phyloP scores from a whole-genome alignment of 2,329 filamentous ascomycete species.

The Reticulascus tulasneorum region DNA sequence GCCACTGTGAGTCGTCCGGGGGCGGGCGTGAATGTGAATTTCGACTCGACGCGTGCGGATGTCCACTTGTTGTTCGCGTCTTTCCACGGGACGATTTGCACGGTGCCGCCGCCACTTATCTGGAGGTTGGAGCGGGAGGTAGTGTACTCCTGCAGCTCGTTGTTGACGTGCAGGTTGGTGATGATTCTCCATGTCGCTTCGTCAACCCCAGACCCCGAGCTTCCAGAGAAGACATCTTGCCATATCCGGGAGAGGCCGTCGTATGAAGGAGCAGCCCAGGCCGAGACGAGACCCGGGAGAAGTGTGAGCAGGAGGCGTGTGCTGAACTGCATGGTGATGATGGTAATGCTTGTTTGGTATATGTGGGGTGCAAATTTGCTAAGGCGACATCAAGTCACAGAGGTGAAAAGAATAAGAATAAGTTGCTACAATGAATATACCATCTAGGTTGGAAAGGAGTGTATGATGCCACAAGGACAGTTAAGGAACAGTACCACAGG shows the following conservation, averaged over 20 bases:
- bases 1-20: slow-evolving; percentile 36
- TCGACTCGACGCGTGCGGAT: slow-evolving; percentile 46
- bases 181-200: slow-evolving; percentile 40
- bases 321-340: slow-evolving; percentile 6
- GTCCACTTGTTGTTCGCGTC: slow-evolving; percentile 39
- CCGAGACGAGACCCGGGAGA: slow-evolving; percentile 27
- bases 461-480: no score
- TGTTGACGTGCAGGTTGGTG: slow-evolving; percentile 42
- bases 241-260: slow-evolving; percentile 34
- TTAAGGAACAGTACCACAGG: no score
- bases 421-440: not conserved
- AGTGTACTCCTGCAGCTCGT: slow-evolving; percentile 45
- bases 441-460: not conserved
- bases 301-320: slow-evolving; percentile 13
- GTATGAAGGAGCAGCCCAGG: slow-evolving; percentile 34
- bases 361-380: not conserved
- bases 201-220: slow-evolving; percentile 26
- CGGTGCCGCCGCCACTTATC: slow-evolving; percentile 44
- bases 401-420: not conserved
- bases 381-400: no score
- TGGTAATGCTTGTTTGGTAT: not conserved
- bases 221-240: slow-evolving; percentile 39
- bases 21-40: slow-evolving; percentile 39
- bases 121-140: slow-evolving; percentile 42
- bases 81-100: slow-evolving; percentile 46